A percentile compares a stretch with the other conserved stretches of the same genome.
phyloP scores from a whole-genome alignment of 176 grass and related monocot species.

The Avena atlantica region DNA sequence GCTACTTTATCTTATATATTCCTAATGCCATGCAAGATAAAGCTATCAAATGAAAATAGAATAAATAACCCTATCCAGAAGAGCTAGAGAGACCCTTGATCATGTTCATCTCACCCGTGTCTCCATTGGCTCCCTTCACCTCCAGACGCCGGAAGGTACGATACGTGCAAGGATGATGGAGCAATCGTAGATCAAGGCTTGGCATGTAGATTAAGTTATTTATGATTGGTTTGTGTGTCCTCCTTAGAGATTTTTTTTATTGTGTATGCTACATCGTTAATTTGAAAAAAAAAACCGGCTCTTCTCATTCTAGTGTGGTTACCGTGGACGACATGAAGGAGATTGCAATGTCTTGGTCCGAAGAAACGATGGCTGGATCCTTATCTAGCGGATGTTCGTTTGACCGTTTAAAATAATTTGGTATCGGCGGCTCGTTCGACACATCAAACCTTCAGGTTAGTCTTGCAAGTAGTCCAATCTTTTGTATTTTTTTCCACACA shows the following conservation, averaged over 20 bases:
- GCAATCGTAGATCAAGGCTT: neutral
- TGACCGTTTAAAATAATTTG: neutral
- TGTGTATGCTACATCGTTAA: neutral
- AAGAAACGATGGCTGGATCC: neutral
- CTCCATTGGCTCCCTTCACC: neutral
- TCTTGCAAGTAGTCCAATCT: neutral
- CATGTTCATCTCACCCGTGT: neutral
- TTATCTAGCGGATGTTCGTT: neutral
- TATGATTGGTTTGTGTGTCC: neutral
- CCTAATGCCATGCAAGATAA: neutral
- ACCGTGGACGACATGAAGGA: neutral
- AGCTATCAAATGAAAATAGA: neutral
- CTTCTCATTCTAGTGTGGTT: neutral
- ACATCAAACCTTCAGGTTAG: neutral
- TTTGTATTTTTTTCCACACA: neutral
- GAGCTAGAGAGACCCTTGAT: neutral
- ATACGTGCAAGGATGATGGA: neutral
- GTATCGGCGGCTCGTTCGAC: neutral
- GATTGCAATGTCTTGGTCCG: neutral
- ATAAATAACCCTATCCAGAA: neutral
- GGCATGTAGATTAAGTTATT: neutral
- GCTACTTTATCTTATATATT: neutral
- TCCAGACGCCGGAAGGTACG: neutral
- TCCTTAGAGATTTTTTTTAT: neutral
- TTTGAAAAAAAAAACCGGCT: neutral